phyloP scores from a whole-genome alignment of 1,284 basidiomycete species.

The Bondarzewia mesenterica region DNA sequence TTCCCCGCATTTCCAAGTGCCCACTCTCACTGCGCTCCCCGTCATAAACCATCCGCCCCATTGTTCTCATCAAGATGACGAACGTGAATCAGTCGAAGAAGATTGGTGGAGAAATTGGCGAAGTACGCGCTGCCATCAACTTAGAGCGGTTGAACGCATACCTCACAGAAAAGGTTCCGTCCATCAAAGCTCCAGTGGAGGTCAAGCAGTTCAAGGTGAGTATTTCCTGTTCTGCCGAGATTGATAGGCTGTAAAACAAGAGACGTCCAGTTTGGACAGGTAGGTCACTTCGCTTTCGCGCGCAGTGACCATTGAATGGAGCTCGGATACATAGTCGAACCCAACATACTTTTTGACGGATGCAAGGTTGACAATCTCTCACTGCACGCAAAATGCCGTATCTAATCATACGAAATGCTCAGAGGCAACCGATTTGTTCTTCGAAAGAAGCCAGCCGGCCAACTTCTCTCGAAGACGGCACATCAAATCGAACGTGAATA shows the following conservation, averaged over 20 bases:
- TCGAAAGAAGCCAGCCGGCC: constrained; percentile 89
- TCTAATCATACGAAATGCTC: constrained; percentile 5
- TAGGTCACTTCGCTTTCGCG: constrained; percentile 19
- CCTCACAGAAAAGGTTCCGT: constrained; percentile 48
- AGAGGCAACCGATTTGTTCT: constrained; percentile 73
- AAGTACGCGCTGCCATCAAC: constrained; percentile 67
- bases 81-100: background rate
- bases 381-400: background rate
- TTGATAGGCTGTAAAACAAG: background rate
- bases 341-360: constrained; percentile 91
- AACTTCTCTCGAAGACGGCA: constrained; percentile 80
- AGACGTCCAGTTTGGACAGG: constrained; percentile 69
- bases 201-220: constrained; percentile 90
- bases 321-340: constrained; percentile 58
- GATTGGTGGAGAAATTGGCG: constrained; percentile 64
- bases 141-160: constrained; percentile 61
- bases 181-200: constrained; percentile 58
- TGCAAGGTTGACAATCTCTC: constrained; percentile 37
- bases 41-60: background rate
- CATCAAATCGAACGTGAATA: constrained; percentile 95
- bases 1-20: background rate
- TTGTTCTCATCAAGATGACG: background rate
- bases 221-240: no score
- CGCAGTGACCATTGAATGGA: constrained; percentile 1
- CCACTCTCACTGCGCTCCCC: background rate